Base-by-base conservation (phyloP, 805 yeast genomes). In the Yamadazyma endophytica region DNA sequence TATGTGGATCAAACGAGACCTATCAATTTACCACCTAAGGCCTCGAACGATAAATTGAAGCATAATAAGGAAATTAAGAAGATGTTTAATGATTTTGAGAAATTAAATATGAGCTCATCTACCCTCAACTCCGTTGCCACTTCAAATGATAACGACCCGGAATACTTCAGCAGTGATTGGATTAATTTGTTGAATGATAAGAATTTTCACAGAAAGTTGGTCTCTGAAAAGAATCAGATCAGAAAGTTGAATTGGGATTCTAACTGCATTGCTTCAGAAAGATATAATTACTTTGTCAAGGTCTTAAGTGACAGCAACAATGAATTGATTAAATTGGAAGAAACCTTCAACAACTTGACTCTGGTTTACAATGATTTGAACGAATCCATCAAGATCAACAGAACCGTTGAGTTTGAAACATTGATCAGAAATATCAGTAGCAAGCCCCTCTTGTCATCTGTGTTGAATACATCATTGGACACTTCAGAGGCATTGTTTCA, bases 21-120 rank as follows among this genome's bases (percentile, higher is more conserved):
- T 3, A 70, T 77, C 29, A 77, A 85, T 73, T 52, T 79, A 26
- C 89, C 89, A 5, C 87, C 87, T 5, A 81, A 81, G 49, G 60
- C 64, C 23, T 47, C 57, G 3, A 50, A 47, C 9, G 89, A 81
- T 46, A 68, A 68, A 24, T 50, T 58, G 20, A 64, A 64, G 35
- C 89, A 81, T 46, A 78, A 77, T 43, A 62, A 57, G 28, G 79
- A 79, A 46, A 68, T 79, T 33, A 58, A 67, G 27, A 62, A 60
- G 54, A 42, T 67, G 17, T 62, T 75, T 29, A 51, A 63, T 12
- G 66, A 54, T 41, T 61, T 61, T 25, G 68, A 66, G 24, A 32
- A 60, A 23, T 4, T 26, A 14, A 21, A 24, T 20, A 25, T 28
- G n/a, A 13, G 25, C n/a, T n/a, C n/a, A n/a, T n/a, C n/a, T n/a